Base-by-base conservation (phyloP, 805 yeast species). In the Zygosaccharomyces bailii region DNA sequence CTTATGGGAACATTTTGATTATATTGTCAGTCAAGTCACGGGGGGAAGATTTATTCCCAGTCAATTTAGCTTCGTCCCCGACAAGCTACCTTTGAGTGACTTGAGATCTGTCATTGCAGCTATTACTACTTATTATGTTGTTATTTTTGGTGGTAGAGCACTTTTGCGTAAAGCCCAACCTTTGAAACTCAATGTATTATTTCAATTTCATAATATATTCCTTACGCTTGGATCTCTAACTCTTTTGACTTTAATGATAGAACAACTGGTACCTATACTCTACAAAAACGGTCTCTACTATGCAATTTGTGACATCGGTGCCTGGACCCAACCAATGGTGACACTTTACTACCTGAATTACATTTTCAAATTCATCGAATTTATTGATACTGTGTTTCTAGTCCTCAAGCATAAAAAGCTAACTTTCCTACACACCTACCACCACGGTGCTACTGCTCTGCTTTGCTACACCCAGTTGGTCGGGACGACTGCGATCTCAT, bases 391-490 rank as follows among this genome's bases (percentile, higher is more conserved):
- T 20, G 78, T 89, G 13, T 89, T 91, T 72, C 73, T 93, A 60
- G 97, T 93, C 37, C 75, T 91, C 64, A 87, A 88, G 71, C 84
- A 86, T 74, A 93, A 93, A 72, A 89, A 87, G 61, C 74, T 91
- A 68, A 84, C 93, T 50, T 93, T 91, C 63, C 75, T 91, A 65
- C 99, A 91, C 69, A 88, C 96, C 44, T 91, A 89, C 70, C 99
- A 91, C 69, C 98, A 91, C 63, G 99, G 99, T 53, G 97, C 98
- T 49, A 91, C 99, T 39, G 98, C 97, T 8, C 71, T 91, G 51
- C 74, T 91, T 53, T 91, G 98, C 70, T 91, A 80, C 79, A 86
- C 95, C 38, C 98, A 91, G 72, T 77, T 91, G 60, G 79, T 84
- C 39, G 99, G 99, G 48, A 72, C 74, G 52, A 91, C 98, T 34